Evolutionary conservation across 805 yeast genomes (phyloP), one percentile per base, ranked within the genome.

Genomic region (Schizosaccharomyces pombe): DNA sequence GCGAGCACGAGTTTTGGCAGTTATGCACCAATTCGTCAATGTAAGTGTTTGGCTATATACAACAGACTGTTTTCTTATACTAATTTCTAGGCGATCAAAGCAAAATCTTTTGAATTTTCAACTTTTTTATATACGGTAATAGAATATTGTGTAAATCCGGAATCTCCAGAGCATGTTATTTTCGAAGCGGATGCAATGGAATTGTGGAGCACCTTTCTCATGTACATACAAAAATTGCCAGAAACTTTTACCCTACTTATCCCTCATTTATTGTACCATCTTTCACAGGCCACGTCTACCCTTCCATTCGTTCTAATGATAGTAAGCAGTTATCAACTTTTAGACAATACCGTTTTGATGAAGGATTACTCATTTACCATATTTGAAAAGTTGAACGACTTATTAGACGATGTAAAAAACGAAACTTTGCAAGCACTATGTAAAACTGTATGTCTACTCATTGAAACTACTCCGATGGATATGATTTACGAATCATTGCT

Each of bases 151-250:
- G 80, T 91, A 61, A 78, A 83, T 58, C 73, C 79, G 1, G 68
- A 70, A 22, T 75, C 85, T 0, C 72, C 73, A 24, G 70, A 68
- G 54, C 74, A 76, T 57, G 67, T 75, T 1, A 68, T 83, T 54
- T 64, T 87, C 8, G 73, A 80, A 19, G 96, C 87, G 62, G 96
- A 87, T 67, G 95, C 93, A 0, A 78, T 76, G 62, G 94, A 85
- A 56, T 69, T 87, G 47, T 85, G 95, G 94, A 69, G 75, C n/a
- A 71, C 80, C 1, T 64, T 82, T 1, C 63, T 85, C 54, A 82
- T 77, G 55, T 56, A 24, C 26, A 24, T 26, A 47, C 47, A 58
- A 77, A 78, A 57, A 74, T 75, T 54, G 83, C 89, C 0, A 40
- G 59, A 3, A 57, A 68, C 68, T 37, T 64, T 82, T 29, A 55